phyloP scores from a whole-genome alignment of 1,139 yeast species.

The Scheffersomyces illinoinensis region DNA sequence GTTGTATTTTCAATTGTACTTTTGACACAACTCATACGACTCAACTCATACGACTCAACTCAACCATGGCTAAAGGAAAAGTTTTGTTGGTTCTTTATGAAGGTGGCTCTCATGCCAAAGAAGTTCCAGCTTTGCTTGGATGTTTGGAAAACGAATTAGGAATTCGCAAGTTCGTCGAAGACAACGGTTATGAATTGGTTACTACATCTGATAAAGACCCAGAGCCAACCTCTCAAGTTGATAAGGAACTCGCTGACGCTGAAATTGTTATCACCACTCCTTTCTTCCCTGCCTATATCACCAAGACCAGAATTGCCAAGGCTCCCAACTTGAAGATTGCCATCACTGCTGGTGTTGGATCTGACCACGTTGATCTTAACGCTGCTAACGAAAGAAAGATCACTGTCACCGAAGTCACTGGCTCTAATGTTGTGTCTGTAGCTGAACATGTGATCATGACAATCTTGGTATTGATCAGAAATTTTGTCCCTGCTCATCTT shows the following conservation, averaged over 20 bases:
- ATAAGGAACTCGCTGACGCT: slow-evolving; percentile 66
- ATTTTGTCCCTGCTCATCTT: slow-evolving; percentile 77
- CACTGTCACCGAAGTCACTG: slow-evolving; percentile 78
- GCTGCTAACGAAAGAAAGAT: slow-evolving; percentile 67
- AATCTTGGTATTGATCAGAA: slow-evolving; percentile 68
- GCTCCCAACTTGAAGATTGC: slow-evolving; percentile 75
- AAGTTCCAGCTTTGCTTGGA: slow-evolving; percentile 65
- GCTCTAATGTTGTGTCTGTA: slow-evolving; percentile 77
- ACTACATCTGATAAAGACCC: slow-evolving; percentile 74
- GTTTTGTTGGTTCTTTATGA: slow-evolving; percentile 58
- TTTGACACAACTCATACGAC: neutral
- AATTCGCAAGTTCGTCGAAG: slow-evolving; percentile 61
- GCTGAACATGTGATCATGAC: slow-evolving; percentile 84
- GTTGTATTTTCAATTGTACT: slow-evolving; percentile 1
- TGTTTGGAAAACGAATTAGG: slow-evolving; percentile 79
- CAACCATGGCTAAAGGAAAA: slow-evolving; percentile 30
- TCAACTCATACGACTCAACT: no score
- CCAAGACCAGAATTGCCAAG: slow-evolving; percentile 61
- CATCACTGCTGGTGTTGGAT: slow-evolving; percentile 84
- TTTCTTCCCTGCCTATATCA: slow-evolving; percentile 79
- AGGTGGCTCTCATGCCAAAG: slow-evolving; percentile 58
- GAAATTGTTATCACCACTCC: slow-evolving; percentile 82
- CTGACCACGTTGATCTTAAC: slow-evolving; percentile 75
- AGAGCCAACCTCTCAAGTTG: slow-evolving; percentile 53
- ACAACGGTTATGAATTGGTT: slow-evolving; percentile 66